phyloP scores from a whole-genome alignment of 208 protist genomes.

The Leishmania tarentolae region DNA sequence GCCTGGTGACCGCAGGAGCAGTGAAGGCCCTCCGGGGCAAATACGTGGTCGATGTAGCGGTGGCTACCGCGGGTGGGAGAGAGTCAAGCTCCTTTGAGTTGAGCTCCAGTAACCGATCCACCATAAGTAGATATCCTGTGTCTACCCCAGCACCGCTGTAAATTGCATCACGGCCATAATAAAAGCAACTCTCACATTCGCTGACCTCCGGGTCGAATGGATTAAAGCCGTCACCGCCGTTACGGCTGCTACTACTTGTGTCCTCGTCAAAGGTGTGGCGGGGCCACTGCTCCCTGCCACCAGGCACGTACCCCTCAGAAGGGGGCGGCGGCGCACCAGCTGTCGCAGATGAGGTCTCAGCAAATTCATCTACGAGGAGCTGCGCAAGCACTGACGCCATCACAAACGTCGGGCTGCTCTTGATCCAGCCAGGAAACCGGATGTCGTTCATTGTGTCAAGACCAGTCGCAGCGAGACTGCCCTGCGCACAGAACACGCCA shows the following conservation, averaged over 20 bases:
- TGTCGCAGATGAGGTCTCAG: not conserved
- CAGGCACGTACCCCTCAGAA: not conserved
- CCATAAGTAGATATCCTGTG: constrained; percentile 35
- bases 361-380: constrained; percentile 21
- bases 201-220: not conserved
- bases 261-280: constrained; percentile 6
- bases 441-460: constrained; percentile 74
- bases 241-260: not conserved
- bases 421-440: constrained; percentile 69
- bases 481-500: not conserved
- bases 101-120: constrained; percentile 33
- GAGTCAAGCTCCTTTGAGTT: constrained; percentile 35
- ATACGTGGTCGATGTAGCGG: not conserved
- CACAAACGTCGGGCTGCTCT: constrained; percentile 56
- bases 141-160: constrained; percentile 3
- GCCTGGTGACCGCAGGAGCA: not conserved
- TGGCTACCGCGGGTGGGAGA: constrained; percentile 14
- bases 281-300: not conserved
- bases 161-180: not conserved
- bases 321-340: not conserved
- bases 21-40: not conserved
- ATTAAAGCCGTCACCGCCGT: not conserved
- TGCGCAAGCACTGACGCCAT: constrained; percentile 56
- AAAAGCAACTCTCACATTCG: not conserved
- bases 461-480: not conserved